These are phyloP conservation scores for Ceratobasidium sp. DNA, from an alignment of 1,284 basidiomycete species.

Conservation along the genomic window DNA sequence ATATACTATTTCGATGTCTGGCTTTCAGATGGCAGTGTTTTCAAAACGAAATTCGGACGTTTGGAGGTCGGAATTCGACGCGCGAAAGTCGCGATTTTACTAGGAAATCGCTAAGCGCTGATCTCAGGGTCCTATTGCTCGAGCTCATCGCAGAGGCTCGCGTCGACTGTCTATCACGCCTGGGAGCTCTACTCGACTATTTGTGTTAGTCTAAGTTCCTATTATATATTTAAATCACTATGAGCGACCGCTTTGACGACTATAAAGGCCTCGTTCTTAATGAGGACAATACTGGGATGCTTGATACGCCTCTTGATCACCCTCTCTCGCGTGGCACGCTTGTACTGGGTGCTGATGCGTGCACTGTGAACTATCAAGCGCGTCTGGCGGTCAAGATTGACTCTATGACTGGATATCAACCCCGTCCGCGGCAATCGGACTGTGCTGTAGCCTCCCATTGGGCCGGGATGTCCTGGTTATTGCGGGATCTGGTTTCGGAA, in stretches of 20 bases:
- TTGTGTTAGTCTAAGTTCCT: no score
- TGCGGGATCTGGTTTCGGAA: conserved; percentile 33
- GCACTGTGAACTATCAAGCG: background rate
- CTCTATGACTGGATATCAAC: background rate
- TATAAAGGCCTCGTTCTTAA: background rate
- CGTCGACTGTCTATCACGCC: no score
- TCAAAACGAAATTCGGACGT: background rate
- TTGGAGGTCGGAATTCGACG: background rate
- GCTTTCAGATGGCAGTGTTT: background rate
- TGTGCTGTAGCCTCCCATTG: conserved; percentile 15
- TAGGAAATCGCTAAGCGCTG: background rate
- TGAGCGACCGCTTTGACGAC: background rate
- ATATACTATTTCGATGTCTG: background rate
- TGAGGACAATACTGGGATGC: background rate
- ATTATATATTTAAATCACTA: no score
- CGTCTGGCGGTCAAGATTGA: background rate
- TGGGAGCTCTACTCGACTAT: background rate
- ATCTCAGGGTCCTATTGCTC: conserved; percentile 2
- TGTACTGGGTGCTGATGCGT: background rate
- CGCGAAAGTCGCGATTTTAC: background rate
- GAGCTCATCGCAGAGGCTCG: no score
- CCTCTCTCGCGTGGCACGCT: no score
- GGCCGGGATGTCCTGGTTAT: conserved; percentile 11
- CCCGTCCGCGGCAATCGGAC: conserved; percentile 15
- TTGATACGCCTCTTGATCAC: background rate